phyloP scores from a whole-genome alignment of 371 early-diverging fungal genomes.

The Dentiscutata heterogama region DNA sequence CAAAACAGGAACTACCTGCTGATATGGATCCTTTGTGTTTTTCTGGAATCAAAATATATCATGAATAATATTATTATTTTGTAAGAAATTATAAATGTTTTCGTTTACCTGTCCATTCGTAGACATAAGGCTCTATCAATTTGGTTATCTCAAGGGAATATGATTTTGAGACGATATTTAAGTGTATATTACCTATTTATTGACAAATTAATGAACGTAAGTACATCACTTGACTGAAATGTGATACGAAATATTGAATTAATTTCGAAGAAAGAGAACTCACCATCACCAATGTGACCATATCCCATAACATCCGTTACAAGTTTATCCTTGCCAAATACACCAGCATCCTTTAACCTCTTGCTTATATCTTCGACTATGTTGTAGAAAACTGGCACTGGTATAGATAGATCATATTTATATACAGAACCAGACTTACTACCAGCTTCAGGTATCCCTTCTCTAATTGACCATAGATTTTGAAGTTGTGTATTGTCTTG shows the following conservation, averaged over 20 bases:
- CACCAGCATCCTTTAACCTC: slow-evolving; percentile 68
- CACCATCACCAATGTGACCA: slow-evolving; percentile 91
- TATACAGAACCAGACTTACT: slow-evolving; percentile 86
- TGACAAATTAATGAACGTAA: background rate
- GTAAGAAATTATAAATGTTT: background rate
- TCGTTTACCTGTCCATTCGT: slow-evolving; percentile 83
- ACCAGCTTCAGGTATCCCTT: slow-evolving; percentile 93
- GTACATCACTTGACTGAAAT: too few species aligned
- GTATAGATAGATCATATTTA: slow-evolving; percentile 95
- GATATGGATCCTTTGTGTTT: slow-evolving; percentile 82
- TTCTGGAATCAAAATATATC: slow-evolving; percentile 50
- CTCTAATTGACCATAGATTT: slow-evolving; percentile 91
- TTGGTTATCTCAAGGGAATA: slow-evolving; percentile 67
- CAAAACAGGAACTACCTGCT: slow-evolving; percentile 60
- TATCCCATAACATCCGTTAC: slow-evolving; percentile 87
- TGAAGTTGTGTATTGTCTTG: slow-evolving; percentile 81
- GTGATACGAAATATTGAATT: too few species aligned
- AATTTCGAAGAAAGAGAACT: background rate
- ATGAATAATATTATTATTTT: background rate
- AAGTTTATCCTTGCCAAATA: slow-evolving; percentile 58
- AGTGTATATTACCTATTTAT: slow-evolving; percentile 83
- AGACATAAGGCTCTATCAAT: slow-evolving; percentile 93
- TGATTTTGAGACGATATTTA: slow-evolving; percentile 84
- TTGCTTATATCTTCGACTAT: slow-evolving; percentile 82
- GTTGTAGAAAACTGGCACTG: slow-evolving; percentile 86